Evolutionary conservation across 2,329 filamentous ascomycete species (phyloP).

Genomic region (Penicillium brasilianum): DNA sequence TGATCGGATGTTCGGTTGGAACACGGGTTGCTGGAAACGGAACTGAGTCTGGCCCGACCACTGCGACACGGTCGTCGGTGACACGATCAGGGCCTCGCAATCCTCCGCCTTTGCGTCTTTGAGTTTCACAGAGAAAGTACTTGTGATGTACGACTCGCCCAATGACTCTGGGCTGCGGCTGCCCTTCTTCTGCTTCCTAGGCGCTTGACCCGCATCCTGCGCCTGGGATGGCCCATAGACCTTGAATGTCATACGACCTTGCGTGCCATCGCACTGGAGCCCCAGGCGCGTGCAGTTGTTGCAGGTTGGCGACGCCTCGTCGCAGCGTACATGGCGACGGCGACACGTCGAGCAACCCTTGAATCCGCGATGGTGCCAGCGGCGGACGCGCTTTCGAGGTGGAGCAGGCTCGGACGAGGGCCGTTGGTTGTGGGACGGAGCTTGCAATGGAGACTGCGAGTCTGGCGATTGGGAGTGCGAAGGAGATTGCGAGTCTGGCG

Average conservation of each 20-base stretch:
- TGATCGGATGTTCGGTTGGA: constrained; percentile 25
- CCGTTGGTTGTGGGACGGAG: background rate
- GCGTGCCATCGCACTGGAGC: constrained; percentile 40
- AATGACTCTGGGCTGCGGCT: constrained; percentile 20
- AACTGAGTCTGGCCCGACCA: constrained; percentile 22
- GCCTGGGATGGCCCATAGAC: constrained; percentile 40
- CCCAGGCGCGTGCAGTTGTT: constrained; percentile 45
- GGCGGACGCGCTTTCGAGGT: constrained; percentile 41
- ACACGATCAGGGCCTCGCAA: constrained; percentile 33
- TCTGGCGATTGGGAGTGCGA: constrained; percentile 7
- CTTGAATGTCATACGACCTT: constrained; percentile 47
- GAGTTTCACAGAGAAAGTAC: constrained; percentile 13
- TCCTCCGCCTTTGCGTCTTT: constrained; percentile 17
- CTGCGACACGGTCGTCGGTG: constrained; percentile 30
- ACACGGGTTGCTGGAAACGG: constrained; percentile 35
- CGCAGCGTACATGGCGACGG: constrained; percentile 47
- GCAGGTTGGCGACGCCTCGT: constrained; percentile 44
- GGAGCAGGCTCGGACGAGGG: constrained; percentile 19
- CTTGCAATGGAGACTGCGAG: constrained; percentile 4
- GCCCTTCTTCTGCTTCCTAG: constrained; percentile 30
- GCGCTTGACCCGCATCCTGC: constrained; percentile 19
- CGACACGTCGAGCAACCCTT: constrained; percentile 50
- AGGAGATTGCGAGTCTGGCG: constrained; percentile 12
- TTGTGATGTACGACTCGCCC: constrained; percentile 18
- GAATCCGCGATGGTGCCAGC: constrained; percentile 50